phyloP scores from a whole-genome alignment of 129 eudicot genomes.

The Rutidosis leptorrhynchoides region DNA sequence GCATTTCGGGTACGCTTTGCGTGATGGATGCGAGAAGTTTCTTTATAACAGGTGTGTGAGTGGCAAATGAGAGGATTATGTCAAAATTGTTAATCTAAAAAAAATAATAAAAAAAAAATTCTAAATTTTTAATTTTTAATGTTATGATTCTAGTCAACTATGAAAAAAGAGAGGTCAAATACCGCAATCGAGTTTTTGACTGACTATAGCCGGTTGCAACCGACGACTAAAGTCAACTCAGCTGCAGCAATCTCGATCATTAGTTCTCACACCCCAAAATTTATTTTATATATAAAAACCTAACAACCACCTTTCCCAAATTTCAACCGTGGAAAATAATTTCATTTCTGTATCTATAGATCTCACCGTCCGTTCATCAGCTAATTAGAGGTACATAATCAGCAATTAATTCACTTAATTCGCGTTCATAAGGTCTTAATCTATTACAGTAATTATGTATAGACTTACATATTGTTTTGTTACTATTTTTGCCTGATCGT shows the following conservation, averaged over 20 bases:
- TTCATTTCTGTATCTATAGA: conserved; percentile 4
- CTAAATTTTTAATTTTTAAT: no score
- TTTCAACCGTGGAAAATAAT: neutral
- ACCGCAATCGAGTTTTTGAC: neutral
- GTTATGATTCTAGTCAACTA: neutral
- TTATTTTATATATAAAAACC: conserved; percentile 1
- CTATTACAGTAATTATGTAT: neutral
- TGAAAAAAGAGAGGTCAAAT: neutral
- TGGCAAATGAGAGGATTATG: no score
- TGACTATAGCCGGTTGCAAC: conserved; percentile 16
- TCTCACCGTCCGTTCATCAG: neutral
- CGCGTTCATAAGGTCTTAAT: neutral
- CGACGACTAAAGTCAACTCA: conserved; percentile 20
- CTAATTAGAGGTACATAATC: conserved; percentile 24
- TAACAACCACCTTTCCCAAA: neutral
- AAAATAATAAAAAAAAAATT: no score
- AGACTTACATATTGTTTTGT: neutral
- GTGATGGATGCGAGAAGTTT: no score
- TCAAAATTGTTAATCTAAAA: no score
- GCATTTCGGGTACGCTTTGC: no score
- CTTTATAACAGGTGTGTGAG: no score
- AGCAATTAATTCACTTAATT: neutral
- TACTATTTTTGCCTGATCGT: neutral
- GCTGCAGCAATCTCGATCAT: conserved; percentile 9
- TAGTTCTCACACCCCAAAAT: conserved; percentile 13